phyloP scores from a whole-genome alignment of 306 rosid species.

The Cyclanthera cordifolia region DNA sequence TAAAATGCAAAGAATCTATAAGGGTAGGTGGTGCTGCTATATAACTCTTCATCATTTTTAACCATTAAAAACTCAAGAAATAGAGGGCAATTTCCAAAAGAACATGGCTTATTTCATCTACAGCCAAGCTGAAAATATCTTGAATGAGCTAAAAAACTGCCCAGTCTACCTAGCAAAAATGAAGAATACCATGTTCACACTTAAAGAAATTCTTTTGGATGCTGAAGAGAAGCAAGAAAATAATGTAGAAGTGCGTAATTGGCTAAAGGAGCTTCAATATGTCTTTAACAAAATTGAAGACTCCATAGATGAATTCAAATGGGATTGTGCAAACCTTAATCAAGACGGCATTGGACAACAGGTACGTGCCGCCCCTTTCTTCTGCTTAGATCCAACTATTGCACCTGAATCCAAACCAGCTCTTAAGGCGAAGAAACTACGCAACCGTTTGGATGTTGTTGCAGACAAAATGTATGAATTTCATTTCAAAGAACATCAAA shows the following conservation, averaged over 20 bases:
- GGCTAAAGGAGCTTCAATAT: conserved; percentile 4
- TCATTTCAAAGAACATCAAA: not conserved
- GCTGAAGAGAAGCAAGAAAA: conserved; percentile 1
- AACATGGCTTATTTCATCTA: not conserved
- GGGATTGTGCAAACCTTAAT: not conserved
- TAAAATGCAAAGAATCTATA: not conserved
- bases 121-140: not conserved
- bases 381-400: not conserved
- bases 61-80: not conserved
- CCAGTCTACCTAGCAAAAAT: not conserved
- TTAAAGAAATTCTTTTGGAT: not conserved
- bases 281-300: not conserved
- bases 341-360: not conserved
- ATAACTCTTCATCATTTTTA: not conserved
- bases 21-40: not conserved
- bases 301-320: not conserved
- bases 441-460: not conserved
- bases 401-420: too few relatives aligned
- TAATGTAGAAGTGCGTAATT: not conserved
- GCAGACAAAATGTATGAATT: conserved; percentile 1
- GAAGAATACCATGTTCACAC: not conserved
- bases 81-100: not conserved
- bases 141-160: not conserved
- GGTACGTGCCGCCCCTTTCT: not conserved
- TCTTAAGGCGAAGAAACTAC: not conserved